These are phyloP conservation scores for Cetraspora pellucida DNA, from an alignment of 192 early-diverging fungal genomes.

Conservation along the genomic window DNA sequence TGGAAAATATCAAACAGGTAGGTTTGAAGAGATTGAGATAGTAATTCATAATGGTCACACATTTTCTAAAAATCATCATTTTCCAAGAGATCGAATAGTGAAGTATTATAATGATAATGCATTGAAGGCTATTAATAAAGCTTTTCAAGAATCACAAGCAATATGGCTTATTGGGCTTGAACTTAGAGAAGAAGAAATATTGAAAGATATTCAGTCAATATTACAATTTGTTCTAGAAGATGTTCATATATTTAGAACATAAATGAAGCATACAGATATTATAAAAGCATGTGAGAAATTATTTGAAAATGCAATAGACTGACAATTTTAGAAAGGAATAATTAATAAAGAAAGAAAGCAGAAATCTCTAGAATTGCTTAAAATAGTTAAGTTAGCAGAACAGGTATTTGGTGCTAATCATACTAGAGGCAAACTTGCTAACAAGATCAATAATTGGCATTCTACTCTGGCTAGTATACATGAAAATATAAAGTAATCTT, in stretches of 20 bases:
- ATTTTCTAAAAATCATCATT: slow-evolving; percentile 18
- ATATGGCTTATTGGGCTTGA: slow-evolving; percentile 23
- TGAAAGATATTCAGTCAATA: slow-evolving; percentile 8
- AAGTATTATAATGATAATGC: slow-evolving; percentile 26
- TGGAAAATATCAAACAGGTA: slow-evolving; percentile 21
- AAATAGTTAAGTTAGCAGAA: slow-evolving; percentile 31
- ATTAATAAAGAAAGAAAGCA: slow-evolving; percentile 23
- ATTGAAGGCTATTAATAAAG: slow-evolving; percentile 13
- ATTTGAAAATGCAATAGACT: slow-evolving; percentile 15
- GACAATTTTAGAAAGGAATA: slow-evolving; percentile 15
- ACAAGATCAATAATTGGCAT: slow-evolving; percentile 23
- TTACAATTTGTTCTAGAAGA: slow-evolving; percentile 26
- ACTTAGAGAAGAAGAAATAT: slow-evolving; percentile 1
- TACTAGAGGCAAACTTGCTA: slow-evolving; percentile 3
- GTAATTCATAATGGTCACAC: background rate
- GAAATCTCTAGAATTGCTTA: slow-evolving; percentile 7
- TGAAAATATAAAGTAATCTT: slow-evolving; percentile 29
- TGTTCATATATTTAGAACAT: slow-evolving; percentile 26
- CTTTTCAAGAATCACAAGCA: slow-evolving; percentile 29
- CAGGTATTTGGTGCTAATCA: slow-evolving; percentile 26
- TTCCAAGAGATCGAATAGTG: slow-evolving; percentile 26
- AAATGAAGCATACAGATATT: slow-evolving; percentile 20
- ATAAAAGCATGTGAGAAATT: slow-evolving; percentile 27
- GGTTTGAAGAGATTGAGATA: slow-evolving; percentile 15
- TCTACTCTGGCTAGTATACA: background rate